Evolutionary conservation across 176 grass and related monocot species (phyloP), one percentile per base, ranked within the genome.

Genomic region (Aechmea fasciata): DNA sequence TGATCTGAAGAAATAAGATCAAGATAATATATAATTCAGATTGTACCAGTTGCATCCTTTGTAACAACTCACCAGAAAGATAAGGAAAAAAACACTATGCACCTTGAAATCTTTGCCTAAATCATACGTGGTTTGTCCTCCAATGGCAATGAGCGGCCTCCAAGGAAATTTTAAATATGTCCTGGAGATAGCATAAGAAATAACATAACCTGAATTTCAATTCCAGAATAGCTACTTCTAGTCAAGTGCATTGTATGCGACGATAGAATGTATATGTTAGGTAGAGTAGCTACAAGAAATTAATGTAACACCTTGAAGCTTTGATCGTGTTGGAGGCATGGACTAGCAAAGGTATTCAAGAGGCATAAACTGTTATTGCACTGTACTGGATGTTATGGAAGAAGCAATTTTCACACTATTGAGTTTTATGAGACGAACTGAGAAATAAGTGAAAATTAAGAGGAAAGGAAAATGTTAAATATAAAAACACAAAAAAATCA

Each of bases 111-210:
- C 74, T 69, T 83, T 51, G 12, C 89, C 75, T 14, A 97, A 78
- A 73, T 97, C 81, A 65, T 97, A 92, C 0, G 82, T 97, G 8
- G 89, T 97, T 72, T 76, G 79, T 74, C 93, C 93, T 78, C 63
- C 85, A 11, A 97, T 90, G n/a, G 47, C 63, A 33, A 92, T 83
- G 50, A 92, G 82, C 52, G 93, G 93, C 22, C 79, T 90, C 93
- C 93, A 97, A 68, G 93, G 93, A 75, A 97, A 82, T 78, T 82
- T 92, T 53, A 90, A 67, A 13, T 92, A 81, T 53, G 93, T 90
- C 53, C 93, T 97, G 69, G 48, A 70, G 41, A 48, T 33, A 63
- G 0, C 1, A 5, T n/a, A 55, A 14, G 33, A 8, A 8, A n/a
- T 71, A 48, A 76, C 18, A 63, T 17, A 74, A 69, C 10, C 11